Conservation (phyloP, 352 stramenopile species). For the Phytophthora hibernalis region DNA sequence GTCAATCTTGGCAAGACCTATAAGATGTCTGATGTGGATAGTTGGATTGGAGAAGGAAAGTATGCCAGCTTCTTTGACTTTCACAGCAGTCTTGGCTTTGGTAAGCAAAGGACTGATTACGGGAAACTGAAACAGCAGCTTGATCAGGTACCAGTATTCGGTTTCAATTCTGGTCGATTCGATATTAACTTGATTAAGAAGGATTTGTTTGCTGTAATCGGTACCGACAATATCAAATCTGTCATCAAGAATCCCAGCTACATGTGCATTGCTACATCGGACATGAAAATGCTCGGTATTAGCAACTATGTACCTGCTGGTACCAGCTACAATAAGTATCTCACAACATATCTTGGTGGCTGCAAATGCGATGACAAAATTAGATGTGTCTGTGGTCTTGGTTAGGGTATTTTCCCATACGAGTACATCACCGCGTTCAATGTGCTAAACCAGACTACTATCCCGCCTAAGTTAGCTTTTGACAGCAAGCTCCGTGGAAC, state of each 20-base stretch:
- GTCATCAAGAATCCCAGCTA: constrained; percentile 29
- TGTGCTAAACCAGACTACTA: constrained; percentile 29
- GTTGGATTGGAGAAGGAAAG: constrained; percentile 1
- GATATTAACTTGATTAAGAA: constrained; percentile 32
- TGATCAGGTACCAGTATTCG: neutral
- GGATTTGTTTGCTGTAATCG: constrained; percentile 29
- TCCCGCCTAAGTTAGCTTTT: constrained; percentile 33
- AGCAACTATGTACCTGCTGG: constrained; percentile 43
- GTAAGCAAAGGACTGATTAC: too few species aligned
- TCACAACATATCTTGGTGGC: constrained; percentile 38
- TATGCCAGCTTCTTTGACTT: constrained; percentile 5
- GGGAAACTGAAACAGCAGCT: too few species aligned
- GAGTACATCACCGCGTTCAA: constrained; percentile 45
- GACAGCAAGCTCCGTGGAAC: constrained; percentile 24
- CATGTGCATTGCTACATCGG: constrained; percentile 33
- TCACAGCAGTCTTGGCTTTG: neutral
- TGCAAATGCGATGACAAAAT: constrained; percentile 43
- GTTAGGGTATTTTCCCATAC: constrained; percentile 39
- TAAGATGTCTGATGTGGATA: neutral
- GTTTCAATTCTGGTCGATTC: neutral
- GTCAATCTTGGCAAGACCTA: neutral
- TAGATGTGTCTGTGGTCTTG: constrained; percentile 30
- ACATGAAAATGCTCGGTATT: constrained; percentile 43
- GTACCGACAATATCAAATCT: constrained; percentile 15
- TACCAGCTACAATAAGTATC: constrained; percentile 39